Base-by-base conservation (phyloP, 768 basidiomycete species). In the Crucibulum laeve region DNA sequence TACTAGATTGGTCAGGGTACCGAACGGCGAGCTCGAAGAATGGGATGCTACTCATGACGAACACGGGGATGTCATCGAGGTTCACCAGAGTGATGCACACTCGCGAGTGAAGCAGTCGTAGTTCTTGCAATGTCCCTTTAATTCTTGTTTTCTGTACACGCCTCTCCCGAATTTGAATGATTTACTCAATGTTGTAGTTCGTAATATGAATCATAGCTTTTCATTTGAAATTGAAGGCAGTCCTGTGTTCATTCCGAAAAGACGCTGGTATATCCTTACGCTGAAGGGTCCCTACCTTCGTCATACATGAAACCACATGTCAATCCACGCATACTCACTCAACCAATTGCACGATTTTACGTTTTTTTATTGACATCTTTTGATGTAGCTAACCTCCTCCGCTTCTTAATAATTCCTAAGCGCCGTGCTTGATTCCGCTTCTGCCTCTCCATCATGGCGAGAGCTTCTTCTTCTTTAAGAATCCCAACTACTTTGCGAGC, bases 401-500 rank as follows among this genome's bases (percentile, higher is more conserved):
- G 57, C 56, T 64, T 65, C 49, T 50, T 64, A 26, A 57, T 44
- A 39, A 69, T 45, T 5, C 65, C 67, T n/a, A 52, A 46, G n/a
- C 58, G 54, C 21, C 65, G 55, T 4, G 57, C 62, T 34, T 51
- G 47, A 43, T 61, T 62, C 36, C 59, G 49, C 28, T 52, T 60
- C 54, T 70, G 67, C 44, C 56, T 62, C 42, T 53, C 57, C 43
- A 43, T 44, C 42, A 62, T 42, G n/a, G 51, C 59, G 26, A 40
- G 42, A 4, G 46, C 53, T 49, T 67, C 58, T 48, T 71, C 73
- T 26, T 64, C 68, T 47, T 74, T 78, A 53, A 86, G 51, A 45
- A 85, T 79, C 17, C 70, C 75, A 18, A 82, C 51, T 17, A 85
- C 70, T 34, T 49, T 68, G 54, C 69, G 64, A 19, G 80, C 83